Base-by-base conservation (phyloP, 768 basidiomycete species). In the Boletus vermiculosoides region DNA sequence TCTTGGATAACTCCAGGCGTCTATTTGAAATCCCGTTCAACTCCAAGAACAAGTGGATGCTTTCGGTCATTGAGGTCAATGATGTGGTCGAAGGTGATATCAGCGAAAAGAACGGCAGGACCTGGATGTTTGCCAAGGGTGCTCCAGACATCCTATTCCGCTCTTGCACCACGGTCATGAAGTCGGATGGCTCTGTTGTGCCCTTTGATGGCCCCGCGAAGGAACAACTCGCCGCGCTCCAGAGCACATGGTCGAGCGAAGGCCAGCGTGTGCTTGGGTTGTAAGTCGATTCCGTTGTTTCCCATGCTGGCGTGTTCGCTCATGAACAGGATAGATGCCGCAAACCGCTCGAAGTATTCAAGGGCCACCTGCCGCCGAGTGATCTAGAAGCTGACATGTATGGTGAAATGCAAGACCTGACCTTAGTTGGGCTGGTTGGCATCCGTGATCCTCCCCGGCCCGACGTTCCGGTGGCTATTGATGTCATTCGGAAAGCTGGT, bases 1-100 rank as follows among this genome's bases (percentile, higher is more conserved):
- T 72, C 20, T 45, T 69, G 50, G 51, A 50, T 0, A 55, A 61
- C 0, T 69, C 69, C 39, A 58, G 50, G 46, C 67, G 70, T 54
- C 54, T 70, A 5, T 76, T 73, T 46, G 73, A 74, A 54, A 73
- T 78, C 22, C 77, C 74, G 1, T 78, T 78, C 68, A 78, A 79
- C 49, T 83, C 80, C 12, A 77, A 76, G 62, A 81, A 82, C 61
- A 86, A 85, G 65, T 84, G 77, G 77, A 84, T 84, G 79, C 73
- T 84, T 47, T 80, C 77, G 50, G 71, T 81, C 51, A 61, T 75
- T 1, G 48, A 67, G 12, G 37, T 71, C 36, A 56, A 64, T 61
- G 45, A 61, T 60, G 10, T 57, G 50, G 46, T 46, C n/a, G 40
- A 60, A 15, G 49, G 58, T 23, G 45, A 60, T 2, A 49, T 57